A percentile compares a stretch with the other conserved stretches of the same genome.
phyloP scores from a whole-genome alignment of 768 basidiomycete species.

The Pleurotus djamor region DNA sequence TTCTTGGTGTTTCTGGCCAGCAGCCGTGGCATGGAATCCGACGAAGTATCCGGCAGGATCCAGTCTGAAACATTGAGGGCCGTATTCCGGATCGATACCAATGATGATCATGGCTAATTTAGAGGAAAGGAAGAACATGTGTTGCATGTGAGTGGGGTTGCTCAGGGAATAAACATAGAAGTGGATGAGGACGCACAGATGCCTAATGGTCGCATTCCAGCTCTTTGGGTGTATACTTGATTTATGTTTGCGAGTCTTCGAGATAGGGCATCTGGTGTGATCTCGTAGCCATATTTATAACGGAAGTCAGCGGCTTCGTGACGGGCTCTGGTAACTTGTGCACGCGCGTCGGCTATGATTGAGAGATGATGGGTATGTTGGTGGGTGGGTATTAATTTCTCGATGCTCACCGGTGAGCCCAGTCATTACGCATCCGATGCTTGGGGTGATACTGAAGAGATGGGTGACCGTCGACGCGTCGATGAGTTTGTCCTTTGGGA shows the following conservation, averaged over 20 bases:
- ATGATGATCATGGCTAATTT: conserved; percentile 90
- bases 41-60: conserved; percentile 99
- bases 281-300: conserved; percentile 98
- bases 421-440: conserved; percentile 97
- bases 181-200: conserved; percentile 60
- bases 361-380: neutral
- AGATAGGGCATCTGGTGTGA: conserved; percentile 95
- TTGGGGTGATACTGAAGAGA: conserved; percentile 92
- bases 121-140: neutral
- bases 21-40: conserved; percentile 95
- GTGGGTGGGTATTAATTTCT: neutral
- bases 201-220: conserved; percentile 94
- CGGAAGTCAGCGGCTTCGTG: conserved; percentile 89
- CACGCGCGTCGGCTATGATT: conserved; percentile 79
- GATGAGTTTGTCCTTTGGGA: conserved; percentile 87
- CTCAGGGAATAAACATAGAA: neutral
- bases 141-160: neutral
- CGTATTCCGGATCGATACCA: conserved; percentile 85
- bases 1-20: conserved; percentile 97
- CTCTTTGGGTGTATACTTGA: conserved; percentile 97
- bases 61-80: conserved; percentile 97
- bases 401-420: conserved; percentile 80
- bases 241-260: conserved; percentile 96
- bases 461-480: conserved; percentile 94
- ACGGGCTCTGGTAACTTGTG: conserved; percentile 85